phyloP scores from a whole-genome alignment of 208 protist species.

The Phytomonas sp. region DNA sequence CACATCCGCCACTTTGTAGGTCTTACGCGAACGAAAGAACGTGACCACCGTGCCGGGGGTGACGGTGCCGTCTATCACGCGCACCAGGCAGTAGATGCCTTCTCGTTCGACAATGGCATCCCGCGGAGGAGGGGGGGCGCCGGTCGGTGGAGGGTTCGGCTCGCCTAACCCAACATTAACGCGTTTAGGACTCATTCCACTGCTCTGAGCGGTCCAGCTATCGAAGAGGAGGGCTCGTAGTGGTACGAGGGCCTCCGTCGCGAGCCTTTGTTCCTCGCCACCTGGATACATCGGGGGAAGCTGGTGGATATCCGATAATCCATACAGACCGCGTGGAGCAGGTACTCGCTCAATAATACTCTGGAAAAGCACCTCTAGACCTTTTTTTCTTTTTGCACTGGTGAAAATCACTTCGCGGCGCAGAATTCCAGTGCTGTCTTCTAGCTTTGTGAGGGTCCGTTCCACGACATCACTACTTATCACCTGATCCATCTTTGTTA shows the following conservation, averaged over 20 bases:
- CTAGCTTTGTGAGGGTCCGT: slow-evolving; percentile 65
- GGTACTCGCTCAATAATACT: slow-evolving; percentile 91
- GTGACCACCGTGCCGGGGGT: slow-evolving; percentile 58
- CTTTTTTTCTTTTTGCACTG: slow-evolving; percentile 88
- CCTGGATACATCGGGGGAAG: slow-evolving; percentile 54
- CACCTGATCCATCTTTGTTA: slow-evolving; percentile 88
- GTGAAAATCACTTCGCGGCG: slow-evolving; percentile 81
- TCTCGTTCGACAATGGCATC: neutral
- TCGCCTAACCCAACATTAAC: neutral
- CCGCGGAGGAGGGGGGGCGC: neutral
- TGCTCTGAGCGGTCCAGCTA: slow-evolving; percentile 89
- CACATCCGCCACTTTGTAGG: slow-evolving; percentile 87
- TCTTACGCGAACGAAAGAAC: slow-evolving; percentile 47
- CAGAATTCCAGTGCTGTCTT: slow-evolving; percentile 82
- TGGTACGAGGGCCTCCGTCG: slow-evolving; percentile 54
- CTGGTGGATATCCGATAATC: slow-evolving; percentile 76
- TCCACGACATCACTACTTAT: slow-evolving; percentile 64
- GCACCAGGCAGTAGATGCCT: slow-evolving; percentile 76
- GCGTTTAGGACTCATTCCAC: slow-evolving; percentile 61
- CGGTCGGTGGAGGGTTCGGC: slow-evolving; percentile 1
- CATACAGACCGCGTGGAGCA: slow-evolving; percentile 33
- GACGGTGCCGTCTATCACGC: slow-evolving; percentile 87
- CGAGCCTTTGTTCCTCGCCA: slow-evolving; percentile 34
- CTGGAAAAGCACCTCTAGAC: slow-evolving; percentile 80
- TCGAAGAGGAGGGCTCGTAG: slow-evolving; percentile 95